Conservation (phyloP, 2,329 filamentous ascomycete species). For the Clonostachys rosea region DNA sequence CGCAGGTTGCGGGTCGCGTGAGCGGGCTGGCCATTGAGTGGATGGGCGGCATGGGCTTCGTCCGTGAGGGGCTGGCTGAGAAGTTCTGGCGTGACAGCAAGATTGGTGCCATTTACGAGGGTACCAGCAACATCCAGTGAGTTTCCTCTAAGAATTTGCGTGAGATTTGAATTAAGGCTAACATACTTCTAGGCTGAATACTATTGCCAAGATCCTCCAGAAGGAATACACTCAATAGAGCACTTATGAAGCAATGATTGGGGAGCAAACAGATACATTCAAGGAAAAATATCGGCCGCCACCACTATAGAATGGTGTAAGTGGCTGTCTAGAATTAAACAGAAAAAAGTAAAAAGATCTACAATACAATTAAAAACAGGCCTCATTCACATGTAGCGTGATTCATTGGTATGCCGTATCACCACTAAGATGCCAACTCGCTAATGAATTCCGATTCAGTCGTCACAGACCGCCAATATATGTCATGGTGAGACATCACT, state of each 20-base stretch:
- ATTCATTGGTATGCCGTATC: too few species aligned
- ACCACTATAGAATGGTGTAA: too few species aligned
- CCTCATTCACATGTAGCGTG: too few species aligned
- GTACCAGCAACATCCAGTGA: constrained; percentile 73
- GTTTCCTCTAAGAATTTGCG: constrained; percentile 13
- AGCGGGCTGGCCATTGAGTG: constrained; percentile 87
- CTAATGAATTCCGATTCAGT: too few species aligned
- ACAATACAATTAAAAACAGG: too few species aligned
- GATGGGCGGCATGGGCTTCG: constrained; percentile 99
- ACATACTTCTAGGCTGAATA: constrained; percentile 40
- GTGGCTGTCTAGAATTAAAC: too few species aligned
- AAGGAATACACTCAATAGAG: constrained; percentile 50
- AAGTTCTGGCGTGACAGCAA: constrained; percentile 98
- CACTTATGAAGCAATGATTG: background rate
- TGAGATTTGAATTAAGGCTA: constrained; percentile 11
- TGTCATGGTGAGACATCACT: too few species aligned
- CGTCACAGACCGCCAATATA: too few species aligned
- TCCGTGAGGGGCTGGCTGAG: constrained; percentile 91
- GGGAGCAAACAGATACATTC: too few species aligned
- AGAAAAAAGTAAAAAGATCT: too few species aligned
- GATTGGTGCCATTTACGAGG: constrained; percentile 97
- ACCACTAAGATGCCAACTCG: too few species aligned
- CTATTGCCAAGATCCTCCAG: constrained; percentile 58
- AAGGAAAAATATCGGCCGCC: too few species aligned
- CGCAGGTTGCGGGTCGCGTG: constrained; percentile 86